Conservation (phyloP, 2,329 filamentous ascomycete genomes). For the Pseudofabraea citricarpa region DNA sequence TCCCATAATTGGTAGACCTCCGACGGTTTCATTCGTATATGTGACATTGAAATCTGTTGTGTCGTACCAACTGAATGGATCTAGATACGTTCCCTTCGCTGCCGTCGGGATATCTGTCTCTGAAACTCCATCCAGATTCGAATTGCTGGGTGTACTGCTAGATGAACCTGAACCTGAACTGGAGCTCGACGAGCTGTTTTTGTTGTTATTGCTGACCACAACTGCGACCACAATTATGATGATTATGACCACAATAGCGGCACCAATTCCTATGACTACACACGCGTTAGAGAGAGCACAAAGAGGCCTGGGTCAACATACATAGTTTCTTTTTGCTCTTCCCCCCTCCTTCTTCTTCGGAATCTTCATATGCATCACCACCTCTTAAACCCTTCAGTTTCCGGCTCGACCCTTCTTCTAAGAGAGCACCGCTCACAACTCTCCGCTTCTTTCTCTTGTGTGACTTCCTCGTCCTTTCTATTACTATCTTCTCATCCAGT, state of each 20-base stretch:
- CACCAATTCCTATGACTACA: conserved; percentile 45
- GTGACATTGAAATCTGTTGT: conserved; percentile 91
- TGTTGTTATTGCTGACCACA: conserved; percentile 59
- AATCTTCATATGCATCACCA: conserved; percentile 33
- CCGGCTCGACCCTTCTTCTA: conserved; percentile 61
- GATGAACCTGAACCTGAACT: no score
- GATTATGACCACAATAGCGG: conserved; percentile 51
- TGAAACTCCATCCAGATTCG: conserved; percentile 47
- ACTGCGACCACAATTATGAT: conserved; percentile 66
- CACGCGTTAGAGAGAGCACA: background rate
- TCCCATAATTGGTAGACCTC: conserved; percentile 87
- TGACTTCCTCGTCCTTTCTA: conserved; percentile 18
- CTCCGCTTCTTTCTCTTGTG: conserved; percentile 40
- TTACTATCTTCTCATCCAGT: conserved; percentile 20
- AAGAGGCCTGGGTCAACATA: conserved; percentile 31
- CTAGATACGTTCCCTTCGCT: conserved; percentile 71
- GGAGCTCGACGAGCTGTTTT: conserved; percentile 17
- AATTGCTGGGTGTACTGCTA: no score
- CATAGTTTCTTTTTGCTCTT: conserved; percentile 56
- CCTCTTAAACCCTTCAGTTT: conserved; percentile 46
- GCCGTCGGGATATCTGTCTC: conserved; percentile 45
- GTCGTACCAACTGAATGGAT: conserved; percentile 89
- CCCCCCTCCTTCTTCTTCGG: conserved; percentile 32
- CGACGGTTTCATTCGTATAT: conserved; percentile 80
- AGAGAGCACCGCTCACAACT: conserved; percentile 64